A percentile compares a stretch with the other conserved stretches of the same genome.
Conservation (phyloP, 2,329 filamentous ascomycete genomes). For the Aurifilum marmelostoma region DNA sequence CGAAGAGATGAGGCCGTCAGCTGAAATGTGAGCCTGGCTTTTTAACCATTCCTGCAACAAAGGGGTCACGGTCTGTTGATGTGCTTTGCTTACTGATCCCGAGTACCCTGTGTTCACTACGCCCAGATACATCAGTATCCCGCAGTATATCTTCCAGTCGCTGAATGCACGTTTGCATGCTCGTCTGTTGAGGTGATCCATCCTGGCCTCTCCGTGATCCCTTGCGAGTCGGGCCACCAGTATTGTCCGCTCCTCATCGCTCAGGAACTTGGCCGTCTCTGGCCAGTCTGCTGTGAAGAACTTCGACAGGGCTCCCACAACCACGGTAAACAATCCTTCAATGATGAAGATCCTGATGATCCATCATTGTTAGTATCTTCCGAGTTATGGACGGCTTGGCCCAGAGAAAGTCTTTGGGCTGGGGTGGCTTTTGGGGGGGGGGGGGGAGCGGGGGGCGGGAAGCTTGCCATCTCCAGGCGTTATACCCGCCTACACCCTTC, state of each 20-base stretch:
- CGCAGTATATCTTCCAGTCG: constrained; percentile 52
- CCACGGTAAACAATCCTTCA: constrained; percentile 50
- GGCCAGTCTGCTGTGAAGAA: constrained; percentile 47
- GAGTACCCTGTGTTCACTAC: constrained; percentile 51
- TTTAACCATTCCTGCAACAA: too few relatives aligned
- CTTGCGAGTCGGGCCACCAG: constrained; percentile 46
- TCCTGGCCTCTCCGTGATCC: constrained; percentile 49
- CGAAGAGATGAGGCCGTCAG: not conserved
- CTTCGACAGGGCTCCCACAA: constrained; percentile 46
- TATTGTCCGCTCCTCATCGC: constrained; percentile 46
- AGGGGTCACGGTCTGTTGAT: not conserved
- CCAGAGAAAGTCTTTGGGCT: too few relatives aligned
- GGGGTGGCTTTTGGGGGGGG: too few relatives aligned
- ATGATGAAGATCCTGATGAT: constrained; percentile 51
- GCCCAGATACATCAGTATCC: constrained; percentile 41
- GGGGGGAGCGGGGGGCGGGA: too few relatives aligned
- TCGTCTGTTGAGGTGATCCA: constrained; percentile 56
- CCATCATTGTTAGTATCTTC: not conserved
- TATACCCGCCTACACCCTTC: constrained; percentile 50
- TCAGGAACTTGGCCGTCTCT: constrained; percentile 46
- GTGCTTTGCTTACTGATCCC: constrained; percentile 33
- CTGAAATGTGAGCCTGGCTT: not conserved
- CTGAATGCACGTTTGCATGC: constrained; percentile 49
- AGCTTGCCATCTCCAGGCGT: constrained; percentile 45
- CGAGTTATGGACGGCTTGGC: too few relatives aligned